Evolutionary conservation across 1,284 basidiomycete genomes (phyloP), one percentile per base, ranked within the genome.

Genomic region (Austroboletus rostrupii): DNA sequence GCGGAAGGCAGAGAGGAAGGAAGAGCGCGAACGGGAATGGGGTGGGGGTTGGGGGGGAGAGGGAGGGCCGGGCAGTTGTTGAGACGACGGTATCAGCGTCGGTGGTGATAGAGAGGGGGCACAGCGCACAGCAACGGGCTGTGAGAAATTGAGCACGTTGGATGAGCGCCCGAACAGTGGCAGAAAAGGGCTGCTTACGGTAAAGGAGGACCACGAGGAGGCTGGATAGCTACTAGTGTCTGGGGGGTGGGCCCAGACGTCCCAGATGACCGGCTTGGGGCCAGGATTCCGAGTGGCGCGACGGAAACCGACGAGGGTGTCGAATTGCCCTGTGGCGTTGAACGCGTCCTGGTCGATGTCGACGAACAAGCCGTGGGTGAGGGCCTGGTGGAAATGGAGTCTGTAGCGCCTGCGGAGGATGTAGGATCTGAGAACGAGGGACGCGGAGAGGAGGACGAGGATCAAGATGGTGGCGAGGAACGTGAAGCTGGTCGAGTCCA

Each of bases 391-490:
- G 29, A 81, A 57, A 19, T 70, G 72, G 13, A 70, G 71, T 45
- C 77, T 77, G 65, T 78, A 80, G 23, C 80, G 76, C 21, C 81
- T 71, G n/a, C 85, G 77, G 31, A 83, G 60, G 54, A 83, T 62
- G 54, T 79, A 80, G 0, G 84, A 83, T 43, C 85, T 76, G 46
- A 81, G 68, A 51, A 86, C 76, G 56, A 87, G 81, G 7, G 77
- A 75, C 43, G 72, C 78, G 14, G 83, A 86, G 47, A 87, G 76
- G 47, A 79, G 70, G 13, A 87, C 72, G 47, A 87, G 76, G 42
- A 87, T 71, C 57, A 85, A 73, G 31, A 87, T 75, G 1, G 84
- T 85, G 21, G 83, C 83, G 35, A 87, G 76, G 61, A 87, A 87
- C 1, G 83, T 86, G 64, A 85, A 80, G 23, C 84, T 86, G 59